Evolutionary conservation across 2,329 filamentous ascomycete species (phyloP).

Genomic region (Claviceps sp.): DNA sequence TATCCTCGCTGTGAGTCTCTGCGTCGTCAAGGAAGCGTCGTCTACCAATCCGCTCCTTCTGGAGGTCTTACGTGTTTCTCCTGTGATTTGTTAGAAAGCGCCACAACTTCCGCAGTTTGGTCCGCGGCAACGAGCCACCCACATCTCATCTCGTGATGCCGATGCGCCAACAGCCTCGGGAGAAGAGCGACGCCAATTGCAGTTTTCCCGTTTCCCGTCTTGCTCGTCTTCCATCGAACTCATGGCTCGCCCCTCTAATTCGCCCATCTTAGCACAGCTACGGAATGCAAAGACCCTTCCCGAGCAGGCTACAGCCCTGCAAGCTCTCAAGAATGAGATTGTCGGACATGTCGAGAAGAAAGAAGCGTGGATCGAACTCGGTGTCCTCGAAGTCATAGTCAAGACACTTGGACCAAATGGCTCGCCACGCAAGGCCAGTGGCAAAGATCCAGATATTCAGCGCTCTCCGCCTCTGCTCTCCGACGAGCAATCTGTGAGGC

Average conservation of each 20-base stretch:
- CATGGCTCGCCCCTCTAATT: constrained; percentile 42
- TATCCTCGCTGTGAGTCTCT: not conserved
- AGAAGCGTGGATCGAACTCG: constrained; percentile 58
- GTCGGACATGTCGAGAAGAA: constrained; percentile 83
- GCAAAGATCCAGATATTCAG: constrained; percentile 24
- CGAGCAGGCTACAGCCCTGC: constrained; percentile 48
- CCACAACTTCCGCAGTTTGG: not conserved
- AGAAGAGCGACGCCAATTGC: constrained; percentile 3
- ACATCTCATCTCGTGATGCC: constrained; percentile 6
- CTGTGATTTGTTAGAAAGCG: not conserved
- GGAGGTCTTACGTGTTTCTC: no score
- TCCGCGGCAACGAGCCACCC: not conserved
- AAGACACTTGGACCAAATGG: constrained; percentile 27
- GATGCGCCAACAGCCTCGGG: constrained; percentile 4
- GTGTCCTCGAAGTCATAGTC: constrained; percentile 48
- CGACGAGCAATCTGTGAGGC: constrained; percentile 52
- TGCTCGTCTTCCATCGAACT: constrained; percentile 7
- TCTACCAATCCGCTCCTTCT: no score
- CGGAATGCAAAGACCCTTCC: constrained; percentile 35
- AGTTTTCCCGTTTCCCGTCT: not conserved
- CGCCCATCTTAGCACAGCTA: constrained; percentile 43
- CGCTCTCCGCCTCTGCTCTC: constrained; percentile 28
- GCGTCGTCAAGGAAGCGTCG: not conserved
- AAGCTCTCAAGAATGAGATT: constrained; percentile 73
- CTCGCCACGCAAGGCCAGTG: constrained; percentile 21